Base-by-base conservation (phyloP, 805 yeast genomes). In the Zygotorulaspora sp. region DNA sequence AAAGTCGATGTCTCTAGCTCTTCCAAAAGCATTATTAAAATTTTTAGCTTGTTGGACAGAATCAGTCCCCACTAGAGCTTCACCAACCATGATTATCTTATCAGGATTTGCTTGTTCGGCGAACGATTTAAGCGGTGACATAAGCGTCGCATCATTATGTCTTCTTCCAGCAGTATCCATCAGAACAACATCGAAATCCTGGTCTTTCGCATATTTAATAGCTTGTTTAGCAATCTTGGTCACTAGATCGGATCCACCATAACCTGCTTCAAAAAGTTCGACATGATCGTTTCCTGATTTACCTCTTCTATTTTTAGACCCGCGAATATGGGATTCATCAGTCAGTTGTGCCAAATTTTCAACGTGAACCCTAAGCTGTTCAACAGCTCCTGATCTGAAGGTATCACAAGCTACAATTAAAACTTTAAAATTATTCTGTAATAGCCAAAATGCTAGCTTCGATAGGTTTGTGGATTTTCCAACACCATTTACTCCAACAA, bases 161-260 rank as follows among this genome's bases (percentile, higher is more conserved):
- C 97, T 79, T 67, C 98, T 77, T 30, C 98, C 98, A 0, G 98
- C 98, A 3, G 98, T 90, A 62, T 90, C 98, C 72, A 90, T 84
- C 46, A 90, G 69, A 4, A 90, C 94, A 20, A 92, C 80, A 58
- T 90, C 97, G 55, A 75, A 90, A 4, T 70, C 64, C 32, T 84
- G 70, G 40, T 74, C 75, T 22, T 71, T 67, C 1, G 94, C 98
- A 56, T 77, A 75, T 45, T 82, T 79, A 28, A 90, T 85, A 0
- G 97, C 96, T 63, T 83, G 85, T 43, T 79, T 84, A 16, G 97
- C 97, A 41, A 90, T 87, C 41, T 83, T 82, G 1, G 96, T 94
- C 6, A 95, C 97, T 47, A 82, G 71, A 55, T 83, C 88, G n/a
- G 95, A 92, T 28, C 95, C 95, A 45, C 97, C 97, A 53, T 90